Evolutionary conservation across 2,329 filamentous ascomycete genomes (phyloP).

Genomic region (Didymella pomorum): DNA sequence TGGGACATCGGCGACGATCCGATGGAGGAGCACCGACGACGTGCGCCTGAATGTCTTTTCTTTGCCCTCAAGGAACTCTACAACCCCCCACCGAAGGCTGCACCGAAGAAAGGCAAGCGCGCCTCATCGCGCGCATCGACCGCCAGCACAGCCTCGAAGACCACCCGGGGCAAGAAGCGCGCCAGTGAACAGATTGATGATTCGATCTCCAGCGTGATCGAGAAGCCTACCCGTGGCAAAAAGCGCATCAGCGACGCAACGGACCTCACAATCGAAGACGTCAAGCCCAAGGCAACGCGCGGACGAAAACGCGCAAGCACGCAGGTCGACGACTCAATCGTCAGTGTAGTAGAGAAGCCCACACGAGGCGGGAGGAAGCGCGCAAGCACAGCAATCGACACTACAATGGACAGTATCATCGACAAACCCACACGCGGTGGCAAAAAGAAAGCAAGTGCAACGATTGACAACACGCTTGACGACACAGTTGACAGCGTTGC

Average conservation of each 20-base stretch:
- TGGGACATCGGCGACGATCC: constrained; percentile 96
- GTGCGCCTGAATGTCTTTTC: constrained; percentile 82
- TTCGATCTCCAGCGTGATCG: constrained; percentile 7
- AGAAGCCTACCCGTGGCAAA: constrained; percentile 17
- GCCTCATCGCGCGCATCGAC: constrained; percentile 36
- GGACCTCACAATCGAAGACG: constrained; percentile 10
- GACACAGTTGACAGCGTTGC: constrained; percentile 1
- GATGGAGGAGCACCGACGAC: constrained; percentile 84
- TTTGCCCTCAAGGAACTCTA: constrained; percentile 73
- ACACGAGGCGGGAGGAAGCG: constrained; percentile 24
- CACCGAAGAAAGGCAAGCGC: constrained; percentile 41
- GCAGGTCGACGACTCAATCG: constrained; percentile 19
- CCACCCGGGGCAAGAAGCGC: constrained; percentile 30
- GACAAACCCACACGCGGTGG: constrained; percentile 28
- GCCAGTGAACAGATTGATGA: constrained; percentile 30
- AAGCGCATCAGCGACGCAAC: constrained; percentile 25
- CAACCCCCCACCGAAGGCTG: constrained; percentile 34
- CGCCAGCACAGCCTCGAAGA: constrained; percentile 27
- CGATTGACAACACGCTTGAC: constrained; percentile 13
- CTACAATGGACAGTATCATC: background rate
- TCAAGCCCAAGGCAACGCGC: constrained; percentile 17
- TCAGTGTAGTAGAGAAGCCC: constrained; percentile 17
- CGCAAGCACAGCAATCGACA: constrained; percentile 28
- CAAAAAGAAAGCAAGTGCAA: constrained; percentile 29
- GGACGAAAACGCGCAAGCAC: constrained; percentile 31